These are phyloP conservation scores for Nepenthes mirabilis DNA, from an alignment of 148 eudicot genomes.

Conservation along the genomic window DNA sequence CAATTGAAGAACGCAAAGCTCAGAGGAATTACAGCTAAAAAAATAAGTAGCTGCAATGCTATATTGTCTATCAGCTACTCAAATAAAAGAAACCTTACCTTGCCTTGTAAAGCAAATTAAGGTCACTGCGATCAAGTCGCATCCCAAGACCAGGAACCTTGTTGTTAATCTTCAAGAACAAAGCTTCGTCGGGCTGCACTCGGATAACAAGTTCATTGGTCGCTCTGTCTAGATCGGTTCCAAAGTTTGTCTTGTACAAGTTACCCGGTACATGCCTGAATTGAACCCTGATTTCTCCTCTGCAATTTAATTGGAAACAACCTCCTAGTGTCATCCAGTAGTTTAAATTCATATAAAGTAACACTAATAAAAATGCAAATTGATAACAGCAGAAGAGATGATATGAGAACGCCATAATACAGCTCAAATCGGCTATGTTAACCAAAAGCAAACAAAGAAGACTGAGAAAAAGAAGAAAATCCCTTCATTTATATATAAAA, in stretches of 20 bases:
- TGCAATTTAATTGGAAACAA: conserved; percentile 14
- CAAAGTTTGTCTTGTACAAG: conserved; percentile 45
- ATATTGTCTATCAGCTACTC: background rate
- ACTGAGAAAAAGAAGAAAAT: no score
- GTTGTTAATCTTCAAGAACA: conserved; percentile 68
- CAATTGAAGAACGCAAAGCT: no score
- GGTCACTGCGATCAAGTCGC: conserved; percentile 70
- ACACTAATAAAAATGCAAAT: background rate
- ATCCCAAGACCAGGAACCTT: conserved; percentile 92
- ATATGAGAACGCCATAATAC: background rate
- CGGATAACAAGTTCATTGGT: conserved; percentile 86
- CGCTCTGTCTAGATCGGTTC: conserved; percentile 48
- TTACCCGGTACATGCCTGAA: conserved; percentile 91
- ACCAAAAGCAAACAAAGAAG: background rate
- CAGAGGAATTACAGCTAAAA: background rate
- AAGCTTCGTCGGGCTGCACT: conserved; percentile 80
- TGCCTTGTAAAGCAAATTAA: conserved; percentile 62
- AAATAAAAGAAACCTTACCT: conserved; percentile 22
- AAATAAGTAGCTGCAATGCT: background rate
- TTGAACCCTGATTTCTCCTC: conserved; percentile 81
- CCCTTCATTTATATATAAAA: no score
- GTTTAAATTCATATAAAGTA: background rate
- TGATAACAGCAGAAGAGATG: background rate
- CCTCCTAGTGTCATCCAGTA: background rate
- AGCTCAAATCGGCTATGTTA: background rate